These are phyloP conservation scores for Backusella tarrabulga DNA, from an alignment of 192 early-diverging fungal genomes.

Conservation along the genomic window DNA sequence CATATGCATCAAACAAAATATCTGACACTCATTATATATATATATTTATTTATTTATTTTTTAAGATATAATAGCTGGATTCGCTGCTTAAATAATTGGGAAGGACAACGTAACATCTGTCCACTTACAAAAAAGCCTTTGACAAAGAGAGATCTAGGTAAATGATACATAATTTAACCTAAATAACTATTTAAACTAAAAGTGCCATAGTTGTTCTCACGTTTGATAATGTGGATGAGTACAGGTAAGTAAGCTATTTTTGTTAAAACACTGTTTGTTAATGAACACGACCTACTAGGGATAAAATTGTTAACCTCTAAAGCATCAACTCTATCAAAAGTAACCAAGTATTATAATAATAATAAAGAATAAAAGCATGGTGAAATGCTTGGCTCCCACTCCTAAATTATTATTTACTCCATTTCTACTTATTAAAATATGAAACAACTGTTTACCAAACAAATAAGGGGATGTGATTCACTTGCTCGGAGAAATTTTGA, in stretches of 20 bases:
- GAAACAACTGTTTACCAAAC: not conserved
- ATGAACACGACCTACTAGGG: not conserved
- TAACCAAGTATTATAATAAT: not conserved
- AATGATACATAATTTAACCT: not conserved
- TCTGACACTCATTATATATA: not conserved
- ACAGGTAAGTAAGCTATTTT: not conserved
- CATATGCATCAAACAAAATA: not conserved
- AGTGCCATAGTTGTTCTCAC: not conserved
- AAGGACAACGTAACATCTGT: constrained; percentile 77
- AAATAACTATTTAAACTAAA: not conserved
- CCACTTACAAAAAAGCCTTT: constrained; percentile 90
- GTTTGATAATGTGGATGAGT: constrained; percentile 9
- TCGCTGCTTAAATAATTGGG: constrained; percentile 74
- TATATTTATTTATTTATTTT: not conserved
- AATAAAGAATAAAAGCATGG: not conserved
- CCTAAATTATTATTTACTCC: not conserved
- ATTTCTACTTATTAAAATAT: not conserved
- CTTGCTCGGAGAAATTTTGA: not conserved
- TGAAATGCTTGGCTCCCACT: not conserved
- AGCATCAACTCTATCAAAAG: not conserved
- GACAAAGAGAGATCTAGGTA: constrained; percentile 81
- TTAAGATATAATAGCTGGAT: constrained; percentile 67
- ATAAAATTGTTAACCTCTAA: constrained; percentile 6
- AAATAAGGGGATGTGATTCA: not conserved
- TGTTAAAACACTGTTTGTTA: not conserved